Evolutionary conservation across 179 eudicot species (phyloP).

Genomic region (Drosera spatulata): DNA sequence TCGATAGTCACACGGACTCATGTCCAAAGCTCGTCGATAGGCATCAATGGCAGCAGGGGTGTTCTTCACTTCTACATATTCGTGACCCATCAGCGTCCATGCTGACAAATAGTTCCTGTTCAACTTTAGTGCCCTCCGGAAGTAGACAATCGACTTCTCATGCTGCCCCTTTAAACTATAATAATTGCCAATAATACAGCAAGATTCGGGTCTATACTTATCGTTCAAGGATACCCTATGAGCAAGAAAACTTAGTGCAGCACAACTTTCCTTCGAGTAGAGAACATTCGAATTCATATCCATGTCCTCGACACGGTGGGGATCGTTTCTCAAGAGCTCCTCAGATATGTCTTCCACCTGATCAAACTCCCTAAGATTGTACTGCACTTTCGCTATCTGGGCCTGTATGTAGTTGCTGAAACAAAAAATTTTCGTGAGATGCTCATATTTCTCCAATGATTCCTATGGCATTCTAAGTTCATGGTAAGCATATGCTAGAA

Average conservation of each 20-base stretch:
- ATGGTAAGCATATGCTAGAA: conserved; percentile 73
- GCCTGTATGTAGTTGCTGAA: conserved; percentile 81
- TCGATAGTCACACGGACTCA: conserved; percentile 81
- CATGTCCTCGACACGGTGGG: conserved; percentile 91
- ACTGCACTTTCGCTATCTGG: conserved; percentile 83
- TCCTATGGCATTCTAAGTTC: conserved; percentile 84
- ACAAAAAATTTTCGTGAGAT: conserved; percentile 57
- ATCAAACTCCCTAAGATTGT: conserved; percentile 74
- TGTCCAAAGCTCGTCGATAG: conserved; percentile 91
- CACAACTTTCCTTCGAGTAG: conserved; percentile 81
- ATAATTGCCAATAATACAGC: conserved; percentile 93
- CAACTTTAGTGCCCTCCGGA: conserved; percentile 81
- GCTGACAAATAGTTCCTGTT: conserved; percentile 84
- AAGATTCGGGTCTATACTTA: conserved; percentile 91
- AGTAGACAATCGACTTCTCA: conserved; percentile 82
- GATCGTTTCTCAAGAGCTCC: conserved; percentile 77
- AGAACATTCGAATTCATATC: conserved; percentile 96
- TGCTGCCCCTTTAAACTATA: conserved; percentile 95
- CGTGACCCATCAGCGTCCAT: conserved; percentile 96
- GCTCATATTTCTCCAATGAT: conserved; percentile 64
- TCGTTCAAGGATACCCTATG: conserved; percentile 74
- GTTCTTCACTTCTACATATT: conserved; percentile 90
- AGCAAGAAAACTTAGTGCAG: conserved; percentile 89
- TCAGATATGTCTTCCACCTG: conserved; percentile 86
- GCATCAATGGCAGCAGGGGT: conserved; percentile 97